A percentile compares a stretch with the other conserved stretches of the same genome.
These are phyloP conservation scores for Starmerella floricola DNA, from an alignment of 805 yeast genomes.

Conservation along the genomic window DNA sequence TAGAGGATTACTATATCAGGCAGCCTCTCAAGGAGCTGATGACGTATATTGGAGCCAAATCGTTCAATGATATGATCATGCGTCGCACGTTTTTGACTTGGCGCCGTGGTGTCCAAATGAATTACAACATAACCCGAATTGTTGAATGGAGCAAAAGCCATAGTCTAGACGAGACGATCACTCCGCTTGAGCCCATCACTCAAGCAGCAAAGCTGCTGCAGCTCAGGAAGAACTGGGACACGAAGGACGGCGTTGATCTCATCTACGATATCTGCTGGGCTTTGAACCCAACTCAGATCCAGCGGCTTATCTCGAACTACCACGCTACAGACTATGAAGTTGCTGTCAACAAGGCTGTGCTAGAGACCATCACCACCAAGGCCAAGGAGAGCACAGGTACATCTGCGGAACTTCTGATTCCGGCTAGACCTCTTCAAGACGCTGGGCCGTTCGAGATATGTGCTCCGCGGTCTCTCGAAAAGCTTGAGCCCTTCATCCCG, in stretches of 20 bases:
- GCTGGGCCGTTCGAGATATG: conserved; percentile 33
- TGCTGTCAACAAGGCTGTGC: conserved; percentile 72
- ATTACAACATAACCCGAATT: conserved; percentile 87
- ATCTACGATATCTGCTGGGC: conserved; percentile 91
- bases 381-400: conserved; percentile 36
- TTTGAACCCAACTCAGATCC: conserved; percentile 89
- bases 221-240: conserved; percentile 75
- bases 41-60: conserved; percentile 76
- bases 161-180: conserved; percentile 75
- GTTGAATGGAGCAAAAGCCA: conserved; percentile 98
- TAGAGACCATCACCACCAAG: conserved; percentile 55
- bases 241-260: conserved; percentile 63
- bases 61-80: conserved; percentile 92
- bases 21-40: conserved; percentile 75
- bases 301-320: conserved; percentile 79
- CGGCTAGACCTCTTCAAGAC: conserved; percentile 32
- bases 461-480: conserved; percentile 60
- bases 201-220: conserved; percentile 91
- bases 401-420: conserved; percentile 29
- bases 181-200: conserved; percentile 69
- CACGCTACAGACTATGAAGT: conserved; percentile 88
- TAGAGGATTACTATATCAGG: conserved; percentile 72
- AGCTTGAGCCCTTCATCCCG: conserved; percentile 59
- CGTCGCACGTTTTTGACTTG: conserved; percentile 88
- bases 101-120: conserved; percentile 95